A percentile compares a stretch with the other conserved stretches of the same genome.
phyloP scores from a whole-genome alignment of 2,329 filamentous ascomycete species.

The Cercospora sesami region DNA sequence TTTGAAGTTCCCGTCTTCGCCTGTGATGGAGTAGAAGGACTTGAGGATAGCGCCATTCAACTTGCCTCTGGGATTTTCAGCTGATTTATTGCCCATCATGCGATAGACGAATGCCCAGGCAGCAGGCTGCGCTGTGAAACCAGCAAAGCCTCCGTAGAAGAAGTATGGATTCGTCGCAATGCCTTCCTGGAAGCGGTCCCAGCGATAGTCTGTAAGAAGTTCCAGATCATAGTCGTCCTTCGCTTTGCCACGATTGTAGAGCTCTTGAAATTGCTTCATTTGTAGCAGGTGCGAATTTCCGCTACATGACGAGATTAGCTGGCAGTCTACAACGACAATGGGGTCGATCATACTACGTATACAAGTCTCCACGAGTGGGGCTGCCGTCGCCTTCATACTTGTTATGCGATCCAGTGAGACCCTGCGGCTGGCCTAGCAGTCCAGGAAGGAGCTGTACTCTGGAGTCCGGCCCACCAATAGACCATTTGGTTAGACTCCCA shows the following conservation, averaged over 20 bases:
- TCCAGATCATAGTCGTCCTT: not conserved
- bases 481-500: conserved; percentile 34
- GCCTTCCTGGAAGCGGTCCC: not conserved
- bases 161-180: conserved; percentile 35
- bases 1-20: conserved; percentile 15
- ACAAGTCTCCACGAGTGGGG: conserved; percentile 38
- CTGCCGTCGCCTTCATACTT: conserved; percentile 41
- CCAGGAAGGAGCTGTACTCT: conserved; percentile 7
- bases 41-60: conserved; percentile 25
- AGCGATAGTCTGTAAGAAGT: not conserved
- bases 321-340: not conserved
- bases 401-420: conserved; percentile 35
- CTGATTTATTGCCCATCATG: conserved; percentile 18
- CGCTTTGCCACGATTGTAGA: conserved; percentile 26
- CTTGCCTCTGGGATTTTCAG: conserved; percentile 21
- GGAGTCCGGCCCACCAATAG: conserved; percentile 31
- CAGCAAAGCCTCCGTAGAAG: conserved; percentile 30
- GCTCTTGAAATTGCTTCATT: conserved; percentile 28
- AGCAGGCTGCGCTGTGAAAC: conserved; percentile 11
- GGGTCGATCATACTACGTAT: conserved; percentile 25
- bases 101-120: conserved; percentile 17
- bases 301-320: not conserved
- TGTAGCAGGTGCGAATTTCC: conserved; percentile 23
- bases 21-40: conserved; percentile 25
- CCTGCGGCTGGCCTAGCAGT: conserved; percentile 32